Conservation (phyloP, 768 basidiomycete genomes). For the Leccinum disarticulatum region DNA sequence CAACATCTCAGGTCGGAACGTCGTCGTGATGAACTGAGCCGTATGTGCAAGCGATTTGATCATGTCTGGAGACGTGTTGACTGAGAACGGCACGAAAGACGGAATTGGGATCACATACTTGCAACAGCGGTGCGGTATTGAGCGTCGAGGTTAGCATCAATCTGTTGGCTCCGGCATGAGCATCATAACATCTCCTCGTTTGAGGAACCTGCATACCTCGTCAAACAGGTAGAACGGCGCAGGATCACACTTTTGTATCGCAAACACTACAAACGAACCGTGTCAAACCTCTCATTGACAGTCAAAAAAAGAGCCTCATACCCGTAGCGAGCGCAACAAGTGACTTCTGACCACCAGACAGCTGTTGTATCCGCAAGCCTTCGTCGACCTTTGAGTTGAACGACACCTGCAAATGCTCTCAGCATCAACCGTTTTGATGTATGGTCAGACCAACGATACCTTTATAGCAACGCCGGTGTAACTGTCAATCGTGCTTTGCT, state of each 20-base stretch:
- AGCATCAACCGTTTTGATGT: neutral
- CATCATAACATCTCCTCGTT: neutral
- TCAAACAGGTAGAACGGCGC: conserved; percentile 99
- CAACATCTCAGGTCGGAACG: conserved; percentile 97
- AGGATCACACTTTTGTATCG: conserved; percentile 98
- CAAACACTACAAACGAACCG: conserved; percentile 64
- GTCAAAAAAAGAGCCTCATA: conserved; percentile 28
- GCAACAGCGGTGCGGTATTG: conserved; percentile 98
- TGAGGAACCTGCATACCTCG: conserved; percentile 51
- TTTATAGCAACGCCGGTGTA: conserved; percentile 98
- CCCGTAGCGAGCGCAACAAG: conserved; percentile 94
- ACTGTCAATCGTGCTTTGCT: conserved; percentile 80
- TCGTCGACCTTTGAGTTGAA: conserved; percentile 99
- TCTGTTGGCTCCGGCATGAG: conserved; percentile 41
- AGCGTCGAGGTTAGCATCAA: conserved; percentile 96
- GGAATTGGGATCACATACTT: conserved; percentile 47
- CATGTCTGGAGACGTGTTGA: conserved; percentile 48
- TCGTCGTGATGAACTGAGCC: conserved; percentile 97
- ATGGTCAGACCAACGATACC: conserved; percentile 37
- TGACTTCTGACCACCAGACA: conserved; percentile 97
- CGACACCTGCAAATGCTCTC: conserved; percentile 62
- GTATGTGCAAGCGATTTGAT: conserved; percentile 85
- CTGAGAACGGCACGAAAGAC: conserved; percentile 37
- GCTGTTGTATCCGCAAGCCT: conserved; percentile 91
- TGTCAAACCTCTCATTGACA: conserved; percentile 3